A percentile compares a stretch with the other conserved stretches of the same genome.
Conservation (phyloP, 139 green algal genomes). For the Gonium pectorale region DNA sequence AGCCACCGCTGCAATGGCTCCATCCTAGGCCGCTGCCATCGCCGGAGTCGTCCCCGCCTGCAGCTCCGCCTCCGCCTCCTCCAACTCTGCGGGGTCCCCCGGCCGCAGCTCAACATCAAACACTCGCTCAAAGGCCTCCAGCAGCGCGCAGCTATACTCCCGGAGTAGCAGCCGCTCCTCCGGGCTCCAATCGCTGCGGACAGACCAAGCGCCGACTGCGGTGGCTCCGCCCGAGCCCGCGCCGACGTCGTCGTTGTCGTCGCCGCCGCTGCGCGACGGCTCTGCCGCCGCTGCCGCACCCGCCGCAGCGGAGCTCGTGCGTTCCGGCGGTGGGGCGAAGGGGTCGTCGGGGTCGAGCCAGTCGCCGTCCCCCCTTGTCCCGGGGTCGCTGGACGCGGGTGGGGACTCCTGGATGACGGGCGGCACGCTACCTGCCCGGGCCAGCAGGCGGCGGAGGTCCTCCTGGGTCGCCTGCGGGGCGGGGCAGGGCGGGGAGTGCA, state of each 20-base stretch:
- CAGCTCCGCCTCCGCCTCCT: neutral
- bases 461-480: constrained; percentile 22
- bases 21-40: too few species aligned
- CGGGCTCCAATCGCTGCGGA: neutral
- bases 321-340: neutral
- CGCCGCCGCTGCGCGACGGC: too few species aligned
- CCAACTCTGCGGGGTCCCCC: constrained; percentile 13
- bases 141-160: constrained; percentile 78
- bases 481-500: neutral
- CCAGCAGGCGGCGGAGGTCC: constrained; percentile 27
- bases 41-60: too few species aligned
- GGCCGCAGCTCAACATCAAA: constrained; percentile 70
- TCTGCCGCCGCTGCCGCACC: neutral
- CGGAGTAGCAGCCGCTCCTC: constrained; percentile 55
- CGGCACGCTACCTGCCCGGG: too few species aligned
- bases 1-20: too few species aligned
- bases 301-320: too few species aligned
- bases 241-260: neutral
- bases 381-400: too few species aligned
- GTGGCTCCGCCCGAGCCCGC: neutral
- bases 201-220: too few species aligned
- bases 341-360: neutral
- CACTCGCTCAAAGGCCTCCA: constrained; percentile 72
- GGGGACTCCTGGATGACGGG: too few species aligned
- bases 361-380: too few species aligned